Evolutionary conservation across 2,329 filamentous ascomycete species (phyloP).

Genomic region (Fusarium duplospermum): DNA sequence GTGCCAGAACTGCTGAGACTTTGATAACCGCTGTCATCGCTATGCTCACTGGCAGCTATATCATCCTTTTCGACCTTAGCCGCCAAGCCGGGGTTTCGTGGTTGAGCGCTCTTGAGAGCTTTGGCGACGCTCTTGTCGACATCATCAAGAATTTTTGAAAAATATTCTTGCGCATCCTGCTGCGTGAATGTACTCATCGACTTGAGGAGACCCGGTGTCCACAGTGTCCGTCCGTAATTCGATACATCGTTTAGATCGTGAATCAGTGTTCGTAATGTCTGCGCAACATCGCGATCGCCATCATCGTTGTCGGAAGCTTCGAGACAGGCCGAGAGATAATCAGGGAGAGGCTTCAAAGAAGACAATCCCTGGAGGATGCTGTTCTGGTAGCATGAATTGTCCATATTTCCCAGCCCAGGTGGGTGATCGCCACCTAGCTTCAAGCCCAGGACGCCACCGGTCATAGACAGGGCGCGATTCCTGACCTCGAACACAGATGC

Average conservation of each 20-base stretch:
- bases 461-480: slow-evolving; percentile 66
- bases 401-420: slow-evolving; percentile 85
- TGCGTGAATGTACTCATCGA: slow-evolving; percentile 96
- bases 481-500: slow-evolving; percentile 69
- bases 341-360: slow-evolving; percentile 75
- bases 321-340: slow-evolving; percentile 69
- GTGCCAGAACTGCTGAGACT: slow-evolving; percentile 56
- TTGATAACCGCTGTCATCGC: slow-evolving; percentile 69
- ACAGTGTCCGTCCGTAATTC: slow-evolving; percentile 81
- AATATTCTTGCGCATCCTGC: slow-evolving; percentile 98
- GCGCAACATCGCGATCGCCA: slow-evolving; percentile 52
- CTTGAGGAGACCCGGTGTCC: slow-evolving; percentile 85
- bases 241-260: slow-evolving; percentile 74
- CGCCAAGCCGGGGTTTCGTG: slow-evolving; percentile 54
- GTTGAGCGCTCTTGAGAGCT: slow-evolving; percentile 49
- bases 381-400: slow-evolving; percentile 98
- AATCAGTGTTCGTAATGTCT: slow-evolving; percentile 73
- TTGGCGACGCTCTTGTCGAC: slow-evolving; percentile 80
- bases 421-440: slow-evolving; percentile 60
- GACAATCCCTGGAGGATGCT: slow-evolving; percentile 90
- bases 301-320: slow-evolving; percentile 43
- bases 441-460: slow-evolving; percentile 54
- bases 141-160: slow-evolving; percentile 87
- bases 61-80: slow-evolving; percentile 55
- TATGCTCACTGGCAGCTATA: slow-evolving; percentile 59